Conservation (phyloP, 352 stramenopile genomes). For the Globisporangium alternatum region DNA sequence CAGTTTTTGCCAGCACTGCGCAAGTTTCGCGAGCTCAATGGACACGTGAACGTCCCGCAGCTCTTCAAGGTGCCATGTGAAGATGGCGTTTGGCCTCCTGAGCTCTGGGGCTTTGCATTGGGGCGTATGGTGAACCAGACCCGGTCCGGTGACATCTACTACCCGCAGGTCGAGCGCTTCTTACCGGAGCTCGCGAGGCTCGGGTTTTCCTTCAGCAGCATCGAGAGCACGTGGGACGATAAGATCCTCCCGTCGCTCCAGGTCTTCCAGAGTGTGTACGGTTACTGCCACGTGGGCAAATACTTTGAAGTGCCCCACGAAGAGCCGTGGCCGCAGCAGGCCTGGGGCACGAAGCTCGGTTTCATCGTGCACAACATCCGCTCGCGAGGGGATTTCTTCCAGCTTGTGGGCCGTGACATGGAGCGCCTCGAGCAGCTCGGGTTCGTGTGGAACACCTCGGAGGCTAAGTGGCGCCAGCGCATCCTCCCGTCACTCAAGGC, state of each 20-base stretch:
- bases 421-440: slow-evolving; percentile 43
- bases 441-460: slow-evolving; percentile 52
- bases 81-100: slow-evolving; percentile 20
- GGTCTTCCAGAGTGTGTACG: slow-evolving; percentile 34
- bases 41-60: slow-evolving; percentile 39
- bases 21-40: slow-evolving; percentile 31
- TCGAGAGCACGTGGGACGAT: slow-evolving; percentile 49
- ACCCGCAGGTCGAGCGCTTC: slow-evolving; percentile 30
- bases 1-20: slow-evolving; percentile 39
- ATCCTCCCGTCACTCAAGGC: slow-evolving; percentile 44
- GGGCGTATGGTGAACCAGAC: slow-evolving; percentile 50
- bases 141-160: slow-evolving; percentile 29
- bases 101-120: slow-evolving; percentile 36
- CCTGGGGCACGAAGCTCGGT: slow-evolving; percentile 42
- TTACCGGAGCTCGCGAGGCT: slow-evolving; percentile 34
- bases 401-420: slow-evolving; percentile 46
- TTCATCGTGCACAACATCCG: slow-evolving; percentile 60
- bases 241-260: slow-evolving; percentile 48
- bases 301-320: slow-evolving; percentile 41
- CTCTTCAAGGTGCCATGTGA: slow-evolving; percentile 29
- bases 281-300: slow-evolving; percentile 36
- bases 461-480: slow-evolving; percentile 40
- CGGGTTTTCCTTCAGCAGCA: slow-evolving; percentile 47
- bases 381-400: slow-evolving; percentile 39
- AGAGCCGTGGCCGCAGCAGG: slow-evolving; percentile 29